Percentiles rank a stretch among this genome's conserved stretches.
These are phyloP conservation scores for Zymoseptoria passerinii DNA, from an alignment of 2,329 filamentous ascomycete genomes.

Conservation along the genomic window DNA sequence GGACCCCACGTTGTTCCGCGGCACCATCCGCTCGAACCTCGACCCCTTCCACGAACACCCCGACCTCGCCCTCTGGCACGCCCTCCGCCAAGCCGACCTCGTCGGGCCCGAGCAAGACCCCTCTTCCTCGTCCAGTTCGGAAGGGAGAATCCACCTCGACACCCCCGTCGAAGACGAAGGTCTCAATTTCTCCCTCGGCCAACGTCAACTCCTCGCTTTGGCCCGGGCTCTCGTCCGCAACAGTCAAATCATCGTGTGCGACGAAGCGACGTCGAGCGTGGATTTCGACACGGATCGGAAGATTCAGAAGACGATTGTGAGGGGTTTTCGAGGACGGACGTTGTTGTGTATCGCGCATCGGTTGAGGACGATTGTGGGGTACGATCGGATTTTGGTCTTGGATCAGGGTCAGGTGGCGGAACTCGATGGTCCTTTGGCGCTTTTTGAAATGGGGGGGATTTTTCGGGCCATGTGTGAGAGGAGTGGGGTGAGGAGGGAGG, in stretches of 20 bases:
- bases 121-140: not conserved
- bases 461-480: slow-evolving; percentile 86
- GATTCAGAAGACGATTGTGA: slow-evolving; percentile 82
- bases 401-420: slow-evolving; percentile 78
- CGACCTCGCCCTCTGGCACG: slow-evolving; percentile 70
- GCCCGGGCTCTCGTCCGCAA: slow-evolving; percentile 81
- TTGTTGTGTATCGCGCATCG: slow-evolving; percentile 88
- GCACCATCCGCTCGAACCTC: slow-evolving; percentile 69
- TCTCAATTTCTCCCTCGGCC: slow-evolving; percentile 88
- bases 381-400: slow-evolving; percentile 96
- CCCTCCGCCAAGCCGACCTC: slow-evolving; percentile 67
- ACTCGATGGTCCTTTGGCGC: too few relatives aligned
- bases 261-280: slow-evolving; percentile 87
- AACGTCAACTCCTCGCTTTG: slow-evolving; percentile 90
- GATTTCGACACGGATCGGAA: slow-evolving; percentile 96
- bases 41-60: slow-evolving; percentile 74
- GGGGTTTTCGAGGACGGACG: slow-evolving; percentile 77
- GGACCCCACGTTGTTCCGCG: slow-evolving; percentile 74
- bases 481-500: slow-evolving; percentile 59
- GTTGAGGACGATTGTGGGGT: slow-evolving; percentile 80
- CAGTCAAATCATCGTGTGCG: slow-evolving; percentile 88
- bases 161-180: slow-evolving; percentile 85
- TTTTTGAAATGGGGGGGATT: too few relatives aligned
- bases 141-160: slow-evolving; percentile 71
- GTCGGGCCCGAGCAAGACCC: slow-evolving; percentile 45